phyloP scores from a whole-genome alignment of 164 flowering plant genomes.

The Magnolia changhungtana region DNA sequence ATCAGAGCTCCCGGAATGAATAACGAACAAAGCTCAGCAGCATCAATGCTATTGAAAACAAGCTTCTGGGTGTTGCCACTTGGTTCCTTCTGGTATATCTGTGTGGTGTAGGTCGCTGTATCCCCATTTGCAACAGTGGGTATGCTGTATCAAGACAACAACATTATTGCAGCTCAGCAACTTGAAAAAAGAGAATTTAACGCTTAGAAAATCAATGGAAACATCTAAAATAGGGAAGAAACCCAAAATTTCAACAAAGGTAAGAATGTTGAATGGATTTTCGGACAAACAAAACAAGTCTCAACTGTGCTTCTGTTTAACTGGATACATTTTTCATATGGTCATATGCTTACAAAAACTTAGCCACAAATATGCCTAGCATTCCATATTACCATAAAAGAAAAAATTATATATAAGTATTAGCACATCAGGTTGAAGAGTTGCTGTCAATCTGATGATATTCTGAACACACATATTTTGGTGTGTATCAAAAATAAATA shows the following conservation, averaged over 20 bases:
- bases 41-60: slow-evolving; percentile 51
- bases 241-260: background rate
- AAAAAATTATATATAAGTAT: too few relatives aligned
- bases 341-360: too few relatives aligned
- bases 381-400: too few relatives aligned
- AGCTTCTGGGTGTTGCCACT: slow-evolving; percentile 46
- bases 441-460: too few relatives aligned
- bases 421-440: too few relatives aligned
- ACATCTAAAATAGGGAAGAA: background rate
- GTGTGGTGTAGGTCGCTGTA: slow-evolving; percentile 42
- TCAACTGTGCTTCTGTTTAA: too few relatives aligned
- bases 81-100: slow-evolving; percentile 63
- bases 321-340: too few relatives aligned
- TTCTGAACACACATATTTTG: too few relatives aligned
- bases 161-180: slow-evolving; percentile 1
- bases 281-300: too few relatives aligned
- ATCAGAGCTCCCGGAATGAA: slow-evolving; percentile 49
- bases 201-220: background rate
- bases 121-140: slow-evolving; percentile 54
- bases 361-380: too few relatives aligned
- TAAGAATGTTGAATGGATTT: background rate
- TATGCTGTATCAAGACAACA: slow-evolving; percentile 42
- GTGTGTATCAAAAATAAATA: too few relatives aligned
- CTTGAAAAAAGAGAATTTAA: background rate
- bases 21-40: slow-evolving; percentile 53